These are phyloP conservation scores for Cryphonectria carpinicola DNA, from an alignment of 2,329 filamentous ascomycete genomes.

Conservation along the genomic window DNA sequence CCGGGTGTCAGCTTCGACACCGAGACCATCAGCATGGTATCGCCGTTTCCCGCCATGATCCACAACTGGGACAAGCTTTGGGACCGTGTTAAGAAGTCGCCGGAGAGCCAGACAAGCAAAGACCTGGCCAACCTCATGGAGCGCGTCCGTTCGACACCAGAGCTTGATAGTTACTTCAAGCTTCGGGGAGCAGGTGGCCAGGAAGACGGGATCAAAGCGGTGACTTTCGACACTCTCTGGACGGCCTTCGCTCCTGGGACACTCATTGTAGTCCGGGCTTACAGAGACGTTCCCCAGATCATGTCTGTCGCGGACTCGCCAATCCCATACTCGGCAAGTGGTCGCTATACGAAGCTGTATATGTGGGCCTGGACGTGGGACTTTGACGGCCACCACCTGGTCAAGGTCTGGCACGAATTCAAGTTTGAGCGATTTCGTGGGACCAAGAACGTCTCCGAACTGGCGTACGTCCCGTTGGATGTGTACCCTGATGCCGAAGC, in stretches of 20 bases:
- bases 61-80: conserved; percentile 30
- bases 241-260: conserved; percentile 28
- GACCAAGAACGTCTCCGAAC: conserved; percentile 29
- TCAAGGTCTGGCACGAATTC: conserved; percentile 26
- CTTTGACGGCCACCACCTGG: conserved; percentile 28
- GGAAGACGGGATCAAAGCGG: conserved; percentile 18
- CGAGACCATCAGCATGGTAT: conserved; percentile 23
- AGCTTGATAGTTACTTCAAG: conserved; percentile 30
- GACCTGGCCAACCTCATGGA: conserved; percentile 27
- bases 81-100: conserved; percentile 20
- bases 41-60: conserved; percentile 28
- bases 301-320: conserved; percentile 27
- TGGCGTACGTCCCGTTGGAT: conserved; percentile 25
- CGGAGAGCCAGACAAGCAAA: conserved; percentile 25
- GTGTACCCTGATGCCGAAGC: conserved; percentile 14
- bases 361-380: conserved; percentile 27
- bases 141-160: conserved; percentile 18
- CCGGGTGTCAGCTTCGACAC: conserved; percentile 29
- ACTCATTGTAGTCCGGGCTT: conserved; percentile 28
- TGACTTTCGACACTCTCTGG: conserved; percentile 30
- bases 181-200: conserved; percentile 22
- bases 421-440: conserved; percentile 27
- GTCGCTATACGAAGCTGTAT: neutral
- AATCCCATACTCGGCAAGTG: conserved; percentile 1
- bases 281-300: conserved; percentile 26